Base-by-base conservation (phyloP, 352 stramenopile genomes). In the Phytopythium helicoides region DNA sequence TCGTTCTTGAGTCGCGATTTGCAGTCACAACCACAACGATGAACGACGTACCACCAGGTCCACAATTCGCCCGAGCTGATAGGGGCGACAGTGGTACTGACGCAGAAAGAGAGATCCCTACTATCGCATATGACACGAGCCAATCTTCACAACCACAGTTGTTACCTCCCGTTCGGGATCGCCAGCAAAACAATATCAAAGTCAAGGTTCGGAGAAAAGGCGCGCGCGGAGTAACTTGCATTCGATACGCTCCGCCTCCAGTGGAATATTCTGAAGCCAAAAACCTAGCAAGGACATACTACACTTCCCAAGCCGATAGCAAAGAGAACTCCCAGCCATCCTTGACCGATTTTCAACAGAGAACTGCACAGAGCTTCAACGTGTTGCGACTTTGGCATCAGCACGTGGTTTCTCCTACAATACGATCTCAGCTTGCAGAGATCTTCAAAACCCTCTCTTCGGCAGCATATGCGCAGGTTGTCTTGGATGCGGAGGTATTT, bases 281-380 rank as follows among this genome's bases (percentile, higher is more conserved):
- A n/a, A n/a, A n/a, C n/a, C n/a, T n/a, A n/a, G 28, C 28, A 33
- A 33, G 5, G 5, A 33, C 9, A 5, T 33, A 5, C 28, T 33
- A 9, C 9, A 33, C 5, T 9, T 9, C 28, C 28, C 28, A 33
- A 9, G 28, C 28, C 9, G 5, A n/a, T n/a, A n/a, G n/a, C n/a
- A n/a, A n/a, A n/a, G n/a, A 21, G 12, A 21, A 12, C 3, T 12
- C 26, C 6, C 21, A 41, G 2, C 8, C 33, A 53, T 61, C 22
- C 54, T 1, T 18, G 56, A 8, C 38, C 41, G 19, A 58, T 60
- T n/a, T 49, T 21, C 41, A 52, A 49, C 16, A 41, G n/a, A 26
- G 34, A 19, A 81, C 76, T 3, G 49, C 58, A 21, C 65, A 39
- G 4, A 73, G 60, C 47, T 81, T 87, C n/a, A 39, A 54, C 11